These are phyloP conservation scores for Fraxinus xanthoxyloides DNA, from an alignment of 305 asterid genomes.

Conservation along the genomic window DNA sequence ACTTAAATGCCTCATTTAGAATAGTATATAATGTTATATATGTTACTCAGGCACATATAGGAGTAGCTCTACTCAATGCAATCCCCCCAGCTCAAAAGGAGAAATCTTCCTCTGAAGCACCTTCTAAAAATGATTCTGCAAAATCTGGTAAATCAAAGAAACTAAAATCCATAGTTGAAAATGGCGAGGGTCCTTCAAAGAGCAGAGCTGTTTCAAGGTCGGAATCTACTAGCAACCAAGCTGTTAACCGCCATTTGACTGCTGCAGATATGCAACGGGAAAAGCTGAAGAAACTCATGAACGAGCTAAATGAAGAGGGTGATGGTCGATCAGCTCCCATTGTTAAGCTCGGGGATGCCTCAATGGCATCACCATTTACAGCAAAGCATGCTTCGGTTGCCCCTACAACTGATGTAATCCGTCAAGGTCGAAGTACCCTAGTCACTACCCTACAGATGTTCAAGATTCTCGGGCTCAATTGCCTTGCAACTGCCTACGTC, in stretches of 20 bases:
- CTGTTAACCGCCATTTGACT: conserved; percentile 66
- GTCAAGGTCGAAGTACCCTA: conserved; percentile 95
- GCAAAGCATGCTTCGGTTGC: conserved; percentile 97
- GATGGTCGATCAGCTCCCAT: conserved; percentile 87
- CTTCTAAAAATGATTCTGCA: conserved; percentile 51
- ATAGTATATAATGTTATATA: background rate
- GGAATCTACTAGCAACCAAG: conserved; percentile 55
- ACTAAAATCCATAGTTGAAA: conserved; percentile 43
- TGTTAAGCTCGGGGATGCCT: conserved; percentile 95
- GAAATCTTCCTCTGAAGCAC: conserved; percentile 56
- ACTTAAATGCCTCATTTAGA: background rate
- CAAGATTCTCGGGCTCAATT: conserved; percentile 96
- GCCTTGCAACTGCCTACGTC: conserved; percentile 96
- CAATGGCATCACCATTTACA: conserved; percentile 98
- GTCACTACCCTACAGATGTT: conserved; percentile 99
- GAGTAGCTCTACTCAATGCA: conserved; percentile 93
- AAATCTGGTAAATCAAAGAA: conserved; percentile 68
- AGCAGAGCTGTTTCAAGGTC: conserved; percentile 39
- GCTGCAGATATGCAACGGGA: conserved; percentile 85
- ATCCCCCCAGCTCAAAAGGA: conserved; percentile 54
- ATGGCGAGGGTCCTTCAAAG: conserved; percentile 46
- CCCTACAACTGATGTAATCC: conserved; percentile 88
- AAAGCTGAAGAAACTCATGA: conserved; percentile 87
- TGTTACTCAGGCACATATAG: conserved; percentile 77
- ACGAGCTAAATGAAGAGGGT: conserved; percentile 81